Conservation (phyloP, 1,284 basidiomycete genomes). For the Pseudomicrostroma phylloplanum region DNA sequence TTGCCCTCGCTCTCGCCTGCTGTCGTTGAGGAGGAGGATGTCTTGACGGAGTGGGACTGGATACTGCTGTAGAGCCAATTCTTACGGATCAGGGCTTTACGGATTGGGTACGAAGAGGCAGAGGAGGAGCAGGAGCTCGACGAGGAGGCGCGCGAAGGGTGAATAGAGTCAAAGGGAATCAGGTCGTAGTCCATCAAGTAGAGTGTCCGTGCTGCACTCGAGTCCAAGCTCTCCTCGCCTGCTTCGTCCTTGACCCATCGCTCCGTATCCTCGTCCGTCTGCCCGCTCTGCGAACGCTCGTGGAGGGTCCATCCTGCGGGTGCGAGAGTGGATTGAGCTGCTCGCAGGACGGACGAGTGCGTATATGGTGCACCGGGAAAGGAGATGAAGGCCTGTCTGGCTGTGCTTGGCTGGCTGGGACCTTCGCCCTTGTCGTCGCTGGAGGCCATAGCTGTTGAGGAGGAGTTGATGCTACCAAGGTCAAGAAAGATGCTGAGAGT, state of each 20-base stretch:
- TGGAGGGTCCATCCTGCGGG: conserved; percentile 27
- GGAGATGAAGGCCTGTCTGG: conserved; percentile 21
- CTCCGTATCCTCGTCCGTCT: conserved; percentile 8
- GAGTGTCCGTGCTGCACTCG: conserved; percentile 1
- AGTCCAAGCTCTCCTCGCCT: conserved; percentile 6
- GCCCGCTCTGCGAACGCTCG: conserved; percentile 7
- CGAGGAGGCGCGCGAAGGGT: conserved; percentile 48
- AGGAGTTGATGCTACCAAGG: too few species aligned
- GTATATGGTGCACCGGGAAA: conserved; percentile 47
- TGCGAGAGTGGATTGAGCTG: conserved; percentile 22
- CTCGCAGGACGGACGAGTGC: conserved; percentile 29
- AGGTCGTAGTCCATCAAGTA: conserved; percentile 47
- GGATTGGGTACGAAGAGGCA: conserved; percentile 67
- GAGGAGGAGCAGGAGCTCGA: background rate
- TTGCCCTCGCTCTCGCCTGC: background rate
- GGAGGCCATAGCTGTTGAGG: too few species aligned
- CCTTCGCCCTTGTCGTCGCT: too few species aligned
- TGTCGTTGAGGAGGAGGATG: conserved; percentile 16
- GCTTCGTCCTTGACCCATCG: background rate
- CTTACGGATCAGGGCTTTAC: conserved; percentile 89
- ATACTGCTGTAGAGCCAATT: conserved; percentile 80
- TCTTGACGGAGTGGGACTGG: conserved; percentile 42
- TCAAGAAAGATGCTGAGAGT: too few species aligned
- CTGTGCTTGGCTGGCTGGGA: too few species aligned
- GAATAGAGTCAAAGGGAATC: conserved; percentile 35